Conservation (phyloP, 805 yeast species). For the Barnettozyma wickerhamii region DNA sequence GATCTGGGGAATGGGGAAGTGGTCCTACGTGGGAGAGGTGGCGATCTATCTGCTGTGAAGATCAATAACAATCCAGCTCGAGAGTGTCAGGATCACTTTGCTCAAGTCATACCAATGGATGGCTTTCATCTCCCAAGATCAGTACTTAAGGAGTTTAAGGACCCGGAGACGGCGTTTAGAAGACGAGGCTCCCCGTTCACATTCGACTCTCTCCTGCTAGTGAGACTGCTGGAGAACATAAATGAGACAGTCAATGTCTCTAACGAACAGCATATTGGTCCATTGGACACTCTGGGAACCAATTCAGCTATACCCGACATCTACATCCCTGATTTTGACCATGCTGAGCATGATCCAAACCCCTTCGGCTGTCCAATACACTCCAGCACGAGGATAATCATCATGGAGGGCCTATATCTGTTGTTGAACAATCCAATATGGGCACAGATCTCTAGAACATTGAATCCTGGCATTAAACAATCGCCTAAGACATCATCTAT, state of each 20-base stretch:
- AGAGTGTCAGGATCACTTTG: conserved; percentile 24
- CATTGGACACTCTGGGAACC: conserved; percentile 11
- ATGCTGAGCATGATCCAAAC: conserved; percentile 17
- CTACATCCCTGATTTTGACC: conserved; percentile 26
- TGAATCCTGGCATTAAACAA: conserved; percentile 25
- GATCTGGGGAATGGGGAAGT: conserved; percentile 2
- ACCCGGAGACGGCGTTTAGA: conserved; percentile 52
- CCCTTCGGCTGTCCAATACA: conserved; percentile 7
- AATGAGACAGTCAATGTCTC: conserved; percentile 13
- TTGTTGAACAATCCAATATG: conserved; percentile 16
- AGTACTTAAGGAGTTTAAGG: conserved; percentile 42
- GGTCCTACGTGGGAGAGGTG: conserved; percentile 24
- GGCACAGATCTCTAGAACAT: conserved; percentile 34
- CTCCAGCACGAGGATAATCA: conserved; percentile 13
- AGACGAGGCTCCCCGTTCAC: conserved; percentile 86
- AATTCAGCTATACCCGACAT: conserved; percentile 31
- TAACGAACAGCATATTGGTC: conserved; percentile 2
- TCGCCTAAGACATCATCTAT: too few relatives aligned
- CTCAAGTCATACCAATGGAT: conserved; percentile 63
- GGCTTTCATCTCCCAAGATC: conserved; percentile 65
- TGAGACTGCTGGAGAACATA: conserved; percentile 11
- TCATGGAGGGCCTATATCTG: conserved; percentile 19
- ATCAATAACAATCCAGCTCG: conserved; percentile 3
- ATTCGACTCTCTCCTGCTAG: conserved; percentile 47
- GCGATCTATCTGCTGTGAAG: conserved; percentile 22